Evolutionary conservation across 1,284 basidiomycete species (phyloP).

Genomic region (Tilletia indica): DNA sequence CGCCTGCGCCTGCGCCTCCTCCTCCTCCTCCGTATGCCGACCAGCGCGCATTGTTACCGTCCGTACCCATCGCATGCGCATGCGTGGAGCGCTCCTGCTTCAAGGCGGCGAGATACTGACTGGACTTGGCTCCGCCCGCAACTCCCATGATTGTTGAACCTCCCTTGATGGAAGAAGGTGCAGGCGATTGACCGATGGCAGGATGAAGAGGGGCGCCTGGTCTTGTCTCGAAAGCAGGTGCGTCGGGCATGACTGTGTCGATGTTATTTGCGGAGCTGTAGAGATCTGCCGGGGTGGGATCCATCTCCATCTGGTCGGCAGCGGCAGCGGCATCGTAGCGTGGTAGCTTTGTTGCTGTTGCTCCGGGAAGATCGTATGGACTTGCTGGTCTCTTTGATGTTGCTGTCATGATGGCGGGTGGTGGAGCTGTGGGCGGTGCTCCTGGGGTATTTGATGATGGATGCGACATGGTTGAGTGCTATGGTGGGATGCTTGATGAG

Average conservation of each 20-base stretch:
- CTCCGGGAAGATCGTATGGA: background rate
- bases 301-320: too few species aligned
- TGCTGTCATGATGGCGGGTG: background rate
- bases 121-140: slow-evolving; percentile 2
- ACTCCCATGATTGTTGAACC: background rate
- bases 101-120: background rate
- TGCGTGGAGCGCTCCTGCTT: background rate
- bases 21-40: too few species aligned
- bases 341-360: background rate
- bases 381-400: background rate
- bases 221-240: background rate
- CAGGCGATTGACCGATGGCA: background rate
- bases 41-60: too few species aligned
- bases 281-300: background rate
- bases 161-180: slow-evolving; percentile 3
- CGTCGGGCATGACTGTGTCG: too few species aligned
- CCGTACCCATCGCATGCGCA: too few species aligned
- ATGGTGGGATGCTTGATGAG: too few species aligned
- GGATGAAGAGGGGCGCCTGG: slow-evolving; percentile 9
- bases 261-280: background rate
- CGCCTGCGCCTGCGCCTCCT: too few species aligned
- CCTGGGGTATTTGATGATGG: too few species aligned
- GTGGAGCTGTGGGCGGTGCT: background rate
- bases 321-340: background rate
- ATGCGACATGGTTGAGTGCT: too few species aligned